These are phyloP conservation scores for Carallia brachiata DNA, from an alignment of 345 rosid species.

Conservation along the genomic window DNA sequence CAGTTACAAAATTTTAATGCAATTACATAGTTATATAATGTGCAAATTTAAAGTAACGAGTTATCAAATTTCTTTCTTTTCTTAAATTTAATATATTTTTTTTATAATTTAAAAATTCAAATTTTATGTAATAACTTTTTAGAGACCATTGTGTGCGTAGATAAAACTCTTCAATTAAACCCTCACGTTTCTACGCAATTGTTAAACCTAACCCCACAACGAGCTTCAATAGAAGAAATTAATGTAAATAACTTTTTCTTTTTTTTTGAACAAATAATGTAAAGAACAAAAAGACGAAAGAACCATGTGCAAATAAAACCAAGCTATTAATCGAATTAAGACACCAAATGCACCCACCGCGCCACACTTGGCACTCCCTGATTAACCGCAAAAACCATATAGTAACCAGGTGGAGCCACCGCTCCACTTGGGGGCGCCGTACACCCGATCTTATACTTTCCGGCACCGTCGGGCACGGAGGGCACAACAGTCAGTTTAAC, in stretches of 20 bases:
- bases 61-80: too few species aligned
- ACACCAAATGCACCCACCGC: constrained; percentile 69
- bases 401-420: constrained; percentile 86
- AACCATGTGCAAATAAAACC: neutral
- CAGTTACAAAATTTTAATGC: neutral
- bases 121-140: too few species aligned
- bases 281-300: neutral
- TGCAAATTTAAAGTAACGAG: too few species aligned
- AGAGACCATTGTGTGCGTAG: too few species aligned
- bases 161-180: neutral
- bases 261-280: too few species aligned
- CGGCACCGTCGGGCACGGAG: constrained; percentile 41
- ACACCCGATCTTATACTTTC: constrained; percentile 56
- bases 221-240: too few species aligned
- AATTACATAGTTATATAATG: too few species aligned
- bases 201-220: too few species aligned
- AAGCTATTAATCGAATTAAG: constrained; percentile 15
- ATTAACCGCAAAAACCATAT: constrained; percentile 83
- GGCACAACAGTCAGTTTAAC: constrained; percentile 63
- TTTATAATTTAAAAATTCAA: too few species aligned
- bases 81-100: too few species aligned
- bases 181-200: too few species aligned
- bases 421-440: constrained; percentile 72
- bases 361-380: constrained; percentile 91
- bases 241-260: too few species aligned